Evolutionary conservation across 1,139 yeast species (phyloP).

Genomic region (Suhomyces terraborum): DNA sequence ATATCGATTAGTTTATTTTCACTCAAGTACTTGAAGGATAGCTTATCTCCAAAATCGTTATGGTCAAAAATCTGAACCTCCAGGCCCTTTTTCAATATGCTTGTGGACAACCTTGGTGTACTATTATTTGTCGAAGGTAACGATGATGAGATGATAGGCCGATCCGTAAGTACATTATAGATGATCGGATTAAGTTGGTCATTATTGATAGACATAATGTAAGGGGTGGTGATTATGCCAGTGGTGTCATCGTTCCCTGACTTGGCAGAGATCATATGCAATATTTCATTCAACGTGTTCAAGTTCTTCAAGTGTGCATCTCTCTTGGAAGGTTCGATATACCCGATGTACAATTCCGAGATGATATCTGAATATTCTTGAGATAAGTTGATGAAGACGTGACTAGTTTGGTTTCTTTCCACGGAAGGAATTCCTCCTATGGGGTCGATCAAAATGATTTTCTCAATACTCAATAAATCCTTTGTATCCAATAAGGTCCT

Average conservation of each 20-base stretch:
- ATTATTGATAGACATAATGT: conserved; percentile 44
- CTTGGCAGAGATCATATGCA: conserved; percentile 34
- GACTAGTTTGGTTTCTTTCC: conserved; percentile 80
- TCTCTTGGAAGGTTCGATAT: conserved; percentile 44
- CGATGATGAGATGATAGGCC: conserved; percentile 91
- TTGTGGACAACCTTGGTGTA: conserved; percentile 71
- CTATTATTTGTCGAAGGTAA: conserved; percentile 71
- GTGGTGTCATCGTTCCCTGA: conserved; percentile 47
- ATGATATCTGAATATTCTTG: conserved; percentile 76
- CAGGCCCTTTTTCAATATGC: conserved; percentile 78
- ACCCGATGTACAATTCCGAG: conserved; percentile 61
- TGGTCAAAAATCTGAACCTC: conserved; percentile 56
- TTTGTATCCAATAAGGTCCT: conserved; percentile 27
- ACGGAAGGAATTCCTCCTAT: conserved; percentile 89
- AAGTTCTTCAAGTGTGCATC: conserved; percentile 59
- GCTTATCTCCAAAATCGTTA: conserved; percentile 31
- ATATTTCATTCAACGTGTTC: conserved; percentile 49
- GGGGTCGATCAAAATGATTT: conserved; percentile 75
- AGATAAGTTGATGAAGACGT: conserved; percentile 79
- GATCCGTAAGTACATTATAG: conserved; percentile 84
- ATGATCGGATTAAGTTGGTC: conserved; percentile 74
- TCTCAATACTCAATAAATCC: conserved; percentile 64
- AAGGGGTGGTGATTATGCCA: conserved; percentile 45
- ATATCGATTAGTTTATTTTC: conserved; percentile 56
- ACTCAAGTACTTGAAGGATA: conserved; percentile 48